phyloP scores from a whole-genome alignment of 73 alveolate genomes.

The Paramecium primaurelia region DNA sequence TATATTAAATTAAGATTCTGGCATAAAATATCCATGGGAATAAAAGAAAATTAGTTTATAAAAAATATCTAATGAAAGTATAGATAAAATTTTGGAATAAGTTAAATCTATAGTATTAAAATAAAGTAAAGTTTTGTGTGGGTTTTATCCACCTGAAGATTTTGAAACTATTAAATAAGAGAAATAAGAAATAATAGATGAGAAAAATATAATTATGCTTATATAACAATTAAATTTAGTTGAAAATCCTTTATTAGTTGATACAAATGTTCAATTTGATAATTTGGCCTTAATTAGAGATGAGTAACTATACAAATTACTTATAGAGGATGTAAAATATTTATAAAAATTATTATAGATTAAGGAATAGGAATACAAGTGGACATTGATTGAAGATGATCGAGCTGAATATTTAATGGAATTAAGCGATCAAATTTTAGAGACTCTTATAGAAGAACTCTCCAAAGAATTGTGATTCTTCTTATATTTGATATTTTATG shows the following conservation, averaged over 20 bases:
- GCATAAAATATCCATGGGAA: constrained; percentile 57
- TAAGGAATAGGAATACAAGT: constrained; percentile 48
- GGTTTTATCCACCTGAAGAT: constrained; percentile 37
- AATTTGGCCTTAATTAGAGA: constrained; percentile 45
- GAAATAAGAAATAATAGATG: constrained; percentile 30
- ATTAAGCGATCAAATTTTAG: constrained; percentile 48
- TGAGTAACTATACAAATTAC: constrained; percentile 46
- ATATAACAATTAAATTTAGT: background rate
- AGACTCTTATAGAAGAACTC: constrained; percentile 47
- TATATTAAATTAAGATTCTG: constrained; percentile 9
- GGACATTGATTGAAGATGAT: constrained; percentile 54
- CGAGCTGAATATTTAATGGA: constrained; percentile 59
- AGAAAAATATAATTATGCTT: constrained; percentile 10
- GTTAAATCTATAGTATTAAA: constrained; percentile 26
- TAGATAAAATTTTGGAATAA: background rate
- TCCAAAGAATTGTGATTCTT: background rate
- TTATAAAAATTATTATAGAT: background rate
- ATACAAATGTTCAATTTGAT: constrained; percentile 2
- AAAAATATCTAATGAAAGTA: background rate
- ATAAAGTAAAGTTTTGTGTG: constrained; percentile 33
- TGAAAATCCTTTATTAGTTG: constrained; percentile 25
- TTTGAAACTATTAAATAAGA: background rate
- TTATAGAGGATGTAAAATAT: constrained; percentile 15
- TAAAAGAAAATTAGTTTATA: background rate
- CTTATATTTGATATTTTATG: background rate